Conservation (phyloP, 768 basidiomycete genomes). For the Gymnopilus dilepis region DNA sequence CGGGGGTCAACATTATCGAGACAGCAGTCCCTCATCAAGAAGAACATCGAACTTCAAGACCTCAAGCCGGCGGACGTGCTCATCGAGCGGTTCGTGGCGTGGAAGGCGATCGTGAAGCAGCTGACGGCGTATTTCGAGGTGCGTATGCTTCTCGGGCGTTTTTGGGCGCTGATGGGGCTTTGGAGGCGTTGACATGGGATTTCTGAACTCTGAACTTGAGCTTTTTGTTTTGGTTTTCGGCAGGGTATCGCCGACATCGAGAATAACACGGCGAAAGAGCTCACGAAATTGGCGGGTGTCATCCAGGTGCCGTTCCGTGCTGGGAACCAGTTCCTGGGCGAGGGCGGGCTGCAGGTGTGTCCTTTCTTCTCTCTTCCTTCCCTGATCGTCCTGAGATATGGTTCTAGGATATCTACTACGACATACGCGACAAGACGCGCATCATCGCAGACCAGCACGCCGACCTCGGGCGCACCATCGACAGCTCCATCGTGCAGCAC, state of each 20-base stretch:
- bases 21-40: conserved; percentile 90
- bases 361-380: background rate
- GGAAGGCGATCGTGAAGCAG: conserved; percentile 98
- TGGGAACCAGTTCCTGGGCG: conserved; percentile 98
- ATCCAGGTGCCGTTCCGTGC: conserved; percentile 97
- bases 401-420: conserved; percentile 86
- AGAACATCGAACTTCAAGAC: conserved; percentile 89
- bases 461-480: conserved; percentile 94
- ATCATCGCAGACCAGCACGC: conserved; percentile 95
- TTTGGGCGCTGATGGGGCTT: background rate
- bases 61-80: conserved; percentile 93
- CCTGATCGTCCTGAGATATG: background rate
- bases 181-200: background rate
- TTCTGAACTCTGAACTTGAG: background rate
- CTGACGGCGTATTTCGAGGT: conserved; percentile 90
- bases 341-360: conserved; percentile 85
- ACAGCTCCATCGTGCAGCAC: conserved; percentile 97
- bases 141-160: conserved; percentile 5
- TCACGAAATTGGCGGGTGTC: conserved; percentile 91
- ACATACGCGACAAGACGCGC: conserved; percentile 91
- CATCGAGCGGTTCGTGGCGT: conserved; percentile 91
- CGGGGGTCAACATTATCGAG: conserved; percentile 75
- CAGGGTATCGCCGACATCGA: conserved; percentile 82
- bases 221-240: background rate
- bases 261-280: conserved; percentile 91